phyloP scores from a whole-genome alignment of 352 stramenopile genomes.

The Globisporangium barbulae region DNA sequence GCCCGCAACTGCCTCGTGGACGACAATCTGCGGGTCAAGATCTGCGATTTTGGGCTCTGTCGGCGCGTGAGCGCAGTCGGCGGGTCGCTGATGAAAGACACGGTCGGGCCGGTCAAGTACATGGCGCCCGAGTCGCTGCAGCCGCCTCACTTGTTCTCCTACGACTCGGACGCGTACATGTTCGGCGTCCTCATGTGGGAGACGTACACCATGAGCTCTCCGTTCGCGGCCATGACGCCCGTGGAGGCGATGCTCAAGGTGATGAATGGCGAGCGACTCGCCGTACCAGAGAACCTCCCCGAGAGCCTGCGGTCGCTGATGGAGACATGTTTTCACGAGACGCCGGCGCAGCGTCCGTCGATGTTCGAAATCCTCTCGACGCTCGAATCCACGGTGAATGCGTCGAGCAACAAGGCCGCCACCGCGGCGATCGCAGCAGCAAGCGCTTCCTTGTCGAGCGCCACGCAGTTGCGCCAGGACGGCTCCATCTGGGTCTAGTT shows the following conservation, averaged over 20 bases:
- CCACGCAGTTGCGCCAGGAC: constrained; percentile 5
- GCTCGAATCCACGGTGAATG: constrained; percentile 30
- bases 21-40: constrained; percentile 52
- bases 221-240: constrained; percentile 53
- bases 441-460: constrained; percentile 14
- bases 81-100: constrained; percentile 58
- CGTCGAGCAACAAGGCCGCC: constrained; percentile 1
- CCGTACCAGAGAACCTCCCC: constrained; percentile 41
- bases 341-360: constrained; percentile 51
- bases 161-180: constrained; percentile 77
- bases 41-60: constrained; percentile 80
- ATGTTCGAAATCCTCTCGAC: constrained; percentile 65
- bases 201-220: constrained; percentile 51
- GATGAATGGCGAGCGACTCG: constrained; percentile 54
- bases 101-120: constrained; percentile 76
- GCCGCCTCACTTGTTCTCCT: constrained; percentile 71
- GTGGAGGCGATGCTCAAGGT: constrained; percentile 65
- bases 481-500: constrained; percentile 26
- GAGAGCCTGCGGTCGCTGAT: constrained; percentile 52
- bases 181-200: constrained; percentile 87
- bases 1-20: constrained; percentile 80
- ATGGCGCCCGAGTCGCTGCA: constrained; percentile 82
- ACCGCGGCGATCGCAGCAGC: constrained; percentile 7
- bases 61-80: constrained; percentile 54
- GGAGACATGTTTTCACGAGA: constrained; percentile 68